These are phyloP conservation scores for Scedosporium boydii DNA, from an alignment of 2,329 filamentous ascomycete species.

Conservation along the genomic window DNA sequence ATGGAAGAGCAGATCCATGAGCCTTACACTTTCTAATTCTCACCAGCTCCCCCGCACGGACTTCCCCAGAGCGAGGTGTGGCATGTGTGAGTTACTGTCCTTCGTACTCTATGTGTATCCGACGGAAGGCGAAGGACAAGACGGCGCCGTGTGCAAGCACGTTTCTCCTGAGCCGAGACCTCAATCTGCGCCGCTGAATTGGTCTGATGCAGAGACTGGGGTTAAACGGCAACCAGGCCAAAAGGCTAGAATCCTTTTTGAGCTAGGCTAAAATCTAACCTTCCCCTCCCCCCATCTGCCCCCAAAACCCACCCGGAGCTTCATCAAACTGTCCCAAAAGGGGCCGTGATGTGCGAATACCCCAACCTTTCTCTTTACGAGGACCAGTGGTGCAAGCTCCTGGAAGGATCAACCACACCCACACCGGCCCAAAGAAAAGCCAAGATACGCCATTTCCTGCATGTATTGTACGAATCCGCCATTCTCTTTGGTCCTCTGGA, in stretches of 20 bases:
- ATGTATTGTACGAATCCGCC: not conserved
- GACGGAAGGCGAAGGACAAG: not conserved
- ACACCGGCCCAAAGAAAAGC: not conserved
- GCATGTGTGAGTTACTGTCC: no score
- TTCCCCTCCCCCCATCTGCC: not conserved
- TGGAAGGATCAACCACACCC: not conserved
- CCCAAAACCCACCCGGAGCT: not conserved
- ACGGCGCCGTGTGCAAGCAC: not conserved
- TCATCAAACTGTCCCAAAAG: not conserved
- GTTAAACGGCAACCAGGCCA: not conserved
- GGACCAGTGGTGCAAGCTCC: not conserved
- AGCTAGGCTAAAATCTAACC: not conserved
- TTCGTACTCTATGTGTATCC: no score
- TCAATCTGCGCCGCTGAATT: not conserved
- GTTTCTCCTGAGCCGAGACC: not conserved
- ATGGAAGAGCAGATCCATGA: no score
- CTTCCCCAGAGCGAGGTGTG: no score
- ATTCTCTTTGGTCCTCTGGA: no score
- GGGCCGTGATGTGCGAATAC: not conserved
- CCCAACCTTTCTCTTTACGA: not conserved
- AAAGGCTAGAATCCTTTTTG: not conserved
- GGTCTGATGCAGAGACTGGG: not conserved
- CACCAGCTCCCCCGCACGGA: no score
- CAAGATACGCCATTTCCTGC: not conserved
- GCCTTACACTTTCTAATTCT: no score